phyloP scores from a whole-genome alignment of 495 filamentous ascomycete genomes.

The Lophiotrema nucula region DNA sequence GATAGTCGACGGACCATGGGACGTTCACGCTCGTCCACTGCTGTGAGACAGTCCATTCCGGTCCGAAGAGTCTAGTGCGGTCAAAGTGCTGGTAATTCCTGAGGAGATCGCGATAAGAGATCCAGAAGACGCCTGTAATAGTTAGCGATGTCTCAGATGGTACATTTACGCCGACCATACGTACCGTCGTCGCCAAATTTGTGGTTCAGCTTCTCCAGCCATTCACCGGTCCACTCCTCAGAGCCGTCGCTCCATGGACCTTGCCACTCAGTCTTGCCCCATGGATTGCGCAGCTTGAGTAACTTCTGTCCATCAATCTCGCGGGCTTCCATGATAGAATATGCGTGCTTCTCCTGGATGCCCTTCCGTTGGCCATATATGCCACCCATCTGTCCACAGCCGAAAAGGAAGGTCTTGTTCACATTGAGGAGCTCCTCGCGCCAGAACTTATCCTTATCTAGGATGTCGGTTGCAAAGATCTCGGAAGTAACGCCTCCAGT shows the following conservation, averaged over 20 bases:
- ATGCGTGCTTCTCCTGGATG: constrained; percentile 79
- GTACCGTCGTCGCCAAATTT: constrained; percentile 89
- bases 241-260: constrained; percentile 65
- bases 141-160: too few relatives aligned
- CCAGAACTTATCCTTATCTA: constrained; percentile 90
- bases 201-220: constrained; percentile 75
- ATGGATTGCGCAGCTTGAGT: constrained; percentile 80
- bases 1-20: constrained; percentile 83
- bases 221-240: constrained; percentile 87
- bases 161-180: too few relatives aligned
- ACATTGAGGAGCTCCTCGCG: constrained; percentile 78
- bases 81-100: constrained; percentile 80
- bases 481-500: constrained; percentile 88
- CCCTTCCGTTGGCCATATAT: constrained; percentile 60
- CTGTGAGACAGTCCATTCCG: constrained; percentile 76
- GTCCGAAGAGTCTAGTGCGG: constrained; percentile 84
- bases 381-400: constrained; percentile 63
- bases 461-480: constrained; percentile 74
- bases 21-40: constrained; percentile 83
- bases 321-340: constrained; percentile 79
- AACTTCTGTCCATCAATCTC: constrained; percentile 75
- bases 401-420: constrained; percentile 86
- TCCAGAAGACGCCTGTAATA: constrained; percentile 77
- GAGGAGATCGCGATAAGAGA: constrained; percentile 76
- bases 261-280: constrained; percentile 77